A percentile compares a stretch with the other conserved stretches of the same genome.
Evolutionary conservation across 23 red algal species (phyloP).

Genomic region (Pyropia haitanensis): DNA sequence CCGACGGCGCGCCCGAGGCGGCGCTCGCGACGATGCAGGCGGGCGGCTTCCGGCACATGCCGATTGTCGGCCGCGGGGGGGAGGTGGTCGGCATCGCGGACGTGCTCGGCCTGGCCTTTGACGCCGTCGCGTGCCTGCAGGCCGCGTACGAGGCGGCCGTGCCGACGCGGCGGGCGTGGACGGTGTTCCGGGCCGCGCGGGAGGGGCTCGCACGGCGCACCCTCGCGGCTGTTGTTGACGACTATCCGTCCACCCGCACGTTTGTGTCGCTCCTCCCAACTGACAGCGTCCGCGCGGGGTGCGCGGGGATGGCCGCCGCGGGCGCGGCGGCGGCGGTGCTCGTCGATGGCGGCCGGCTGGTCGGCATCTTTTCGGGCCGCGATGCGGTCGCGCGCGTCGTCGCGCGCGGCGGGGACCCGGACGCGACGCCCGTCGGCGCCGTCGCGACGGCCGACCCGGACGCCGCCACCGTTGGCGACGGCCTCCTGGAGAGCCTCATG

Average conservation of each 20-base stretch:
- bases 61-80: constrained; percentile 14
- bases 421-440: constrained; percentile 12
- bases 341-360: constrained; percentile 31
- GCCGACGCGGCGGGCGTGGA: constrained; percentile 38
- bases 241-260: neutral
- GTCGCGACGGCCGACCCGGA: constrained; percentile 53
- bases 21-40: constrained; percentile 46
- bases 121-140: constrained; percentile 50
- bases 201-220: constrained; percentile 52
- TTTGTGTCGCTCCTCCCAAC: constrained; percentile 10
- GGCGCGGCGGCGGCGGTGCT: constrained; percentile 34
- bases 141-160: constrained; percentile 21
- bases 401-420: constrained; percentile 13
- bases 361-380: constrained; percentile 53
- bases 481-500: constrained; percentile 42
- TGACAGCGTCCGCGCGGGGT: constrained; percentile 22
- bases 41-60: constrained; percentile 55
- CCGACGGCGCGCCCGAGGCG: constrained; percentile 38
- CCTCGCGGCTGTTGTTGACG: constrained; percentile 20
- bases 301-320: constrained; percentile 34
- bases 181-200: constrained; percentile 41
- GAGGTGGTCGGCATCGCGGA: constrained; percentile 42
- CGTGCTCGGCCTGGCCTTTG: constrained; percentile 45
- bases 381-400: constrained; percentile 55
- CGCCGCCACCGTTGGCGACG: constrained; percentile 28